phyloP scores from a whole-genome alignment of 177 flowering plant species.

The Telopea speciosissima region DNA sequence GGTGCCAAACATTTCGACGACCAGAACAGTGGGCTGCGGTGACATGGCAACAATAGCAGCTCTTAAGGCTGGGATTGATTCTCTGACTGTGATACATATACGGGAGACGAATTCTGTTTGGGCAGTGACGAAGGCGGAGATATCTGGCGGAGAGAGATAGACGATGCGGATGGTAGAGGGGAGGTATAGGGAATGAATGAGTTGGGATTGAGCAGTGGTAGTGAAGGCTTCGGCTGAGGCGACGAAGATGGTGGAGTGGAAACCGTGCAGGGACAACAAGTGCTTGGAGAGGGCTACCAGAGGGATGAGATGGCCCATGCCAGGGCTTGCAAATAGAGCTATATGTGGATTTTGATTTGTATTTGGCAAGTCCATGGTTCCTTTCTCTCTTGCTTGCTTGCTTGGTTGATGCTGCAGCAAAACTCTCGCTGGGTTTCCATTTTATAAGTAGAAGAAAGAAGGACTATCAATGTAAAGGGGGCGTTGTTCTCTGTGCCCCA shows the following conservation, averaged over 20 bases:
- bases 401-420: no score
- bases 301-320: slow-evolving; percentile 40
- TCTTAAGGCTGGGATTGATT: slow-evolving; percentile 15
- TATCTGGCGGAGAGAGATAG: slow-evolving; percentile 27
- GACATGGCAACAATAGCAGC: slow-evolving; percentile 9
- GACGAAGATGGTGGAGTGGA: slow-evolving; percentile 26
- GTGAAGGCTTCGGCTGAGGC: slow-evolving; percentile 16
- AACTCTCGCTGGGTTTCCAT: no score
- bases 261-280: slow-evolving; percentile 8
- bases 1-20: slow-evolving; percentile 30
- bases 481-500: no score
- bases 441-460: no score
- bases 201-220: slow-evolving; percentile 28
- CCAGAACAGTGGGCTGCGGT: slow-evolving; percentile 14
- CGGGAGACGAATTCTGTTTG: not conserved
- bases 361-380: not conserved
- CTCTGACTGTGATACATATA: not conserved
- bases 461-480: no score
- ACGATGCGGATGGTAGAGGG: slow-evolving; percentile 24
- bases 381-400: no score
- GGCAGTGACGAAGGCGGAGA: not conserved
- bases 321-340: slow-evolving; percentile 35
- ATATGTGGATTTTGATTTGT: slow-evolving; percentile 12
- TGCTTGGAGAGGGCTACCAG: slow-evolving; percentile 30
- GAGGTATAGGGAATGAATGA: slow-evolving; percentile 22